phyloP scores from a whole-genome alignment of 1,284 basidiomycete genomes.

The Amylostereum areolatum region DNA sequence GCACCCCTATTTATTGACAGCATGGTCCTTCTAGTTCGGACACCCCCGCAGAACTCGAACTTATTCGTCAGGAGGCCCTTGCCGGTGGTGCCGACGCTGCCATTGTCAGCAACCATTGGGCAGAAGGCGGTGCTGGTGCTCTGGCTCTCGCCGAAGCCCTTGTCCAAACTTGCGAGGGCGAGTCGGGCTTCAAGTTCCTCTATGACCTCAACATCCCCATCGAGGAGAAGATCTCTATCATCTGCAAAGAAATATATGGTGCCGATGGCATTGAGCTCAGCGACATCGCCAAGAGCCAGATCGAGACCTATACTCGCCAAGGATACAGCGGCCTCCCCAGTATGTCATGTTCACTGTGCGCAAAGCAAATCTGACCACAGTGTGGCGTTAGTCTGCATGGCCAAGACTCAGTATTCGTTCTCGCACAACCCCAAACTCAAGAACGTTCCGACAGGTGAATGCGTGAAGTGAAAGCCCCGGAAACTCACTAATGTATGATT shows the following conservation, averaged over 20 bases:
- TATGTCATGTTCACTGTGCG: constrained; percentile 31
- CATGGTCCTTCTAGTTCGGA: constrained; percentile 58
- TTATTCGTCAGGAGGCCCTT: constrained; percentile 79
- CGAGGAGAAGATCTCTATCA: constrained; percentile 82
- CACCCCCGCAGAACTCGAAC: constrained; percentile 84
- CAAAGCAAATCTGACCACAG: background rate
- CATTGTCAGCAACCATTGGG: constrained; percentile 96
- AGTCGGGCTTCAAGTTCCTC: constrained; percentile 84
- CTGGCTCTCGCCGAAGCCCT: constrained; percentile 85
- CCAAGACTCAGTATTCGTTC: constrained; percentile 97
- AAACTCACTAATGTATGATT: constrained; percentile 2
- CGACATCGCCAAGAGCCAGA: constrained; percentile 78
- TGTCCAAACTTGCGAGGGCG: constrained; percentile 77
- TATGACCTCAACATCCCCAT: constrained; percentile 84
- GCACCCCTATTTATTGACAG: constrained; percentile 5
- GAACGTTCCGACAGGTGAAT: constrained; percentile 69
- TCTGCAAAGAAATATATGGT: constrained; percentile 87
- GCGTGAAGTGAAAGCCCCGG: constrained; percentile 1
- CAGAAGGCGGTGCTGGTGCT: constrained; percentile 86
- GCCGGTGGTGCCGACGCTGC: constrained; percentile 92
- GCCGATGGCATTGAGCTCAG: constrained; percentile 86
- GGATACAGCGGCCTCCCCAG: constrained; percentile 80
- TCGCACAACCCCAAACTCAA: constrained; percentile 92
- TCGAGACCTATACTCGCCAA: constrained; percentile 90
- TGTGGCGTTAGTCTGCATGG: constrained; percentile 78